Evolutionary conservation across 192 early-diverging fungal species (phyloP), one percentile per base, ranked within the genome.

Genomic region (Geosiphon pyriformis): DNA sequence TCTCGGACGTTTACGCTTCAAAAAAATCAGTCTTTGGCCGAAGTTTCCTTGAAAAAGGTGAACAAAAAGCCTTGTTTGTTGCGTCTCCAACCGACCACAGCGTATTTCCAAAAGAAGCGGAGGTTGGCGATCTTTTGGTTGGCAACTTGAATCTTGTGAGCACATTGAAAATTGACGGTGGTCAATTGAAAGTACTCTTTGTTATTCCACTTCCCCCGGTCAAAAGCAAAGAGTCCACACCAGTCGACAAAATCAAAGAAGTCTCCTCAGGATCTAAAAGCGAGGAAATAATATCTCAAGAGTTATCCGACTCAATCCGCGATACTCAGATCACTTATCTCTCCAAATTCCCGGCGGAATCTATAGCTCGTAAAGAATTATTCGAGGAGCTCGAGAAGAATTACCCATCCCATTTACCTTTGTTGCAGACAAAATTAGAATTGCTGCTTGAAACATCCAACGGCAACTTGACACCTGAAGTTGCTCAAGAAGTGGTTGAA

Each of bases 301-400:
- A 81, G 22, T 64, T 91, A 58, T 74, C 80, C 37, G 93, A 94
- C 61, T 85, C 84, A 15, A 72, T 94, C 33, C 79, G 92, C 23
- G 90, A 93, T 71, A 68, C 91, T 25, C 86, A 92, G 69, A 82
- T 98, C 32, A 73, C 85, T 2, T 85, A 85, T 76, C 64, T 97
- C 51, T 92, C 90, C 75, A 96, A 95, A 79, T 68, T 88, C 31
- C 74, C 76, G 11, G 77, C 80, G 1, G 84, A 83, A 27, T 83
- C 80, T 18, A 67, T 22, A 2, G 80, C 80, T 17, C 84, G 88
- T 33, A 72, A 76, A 46, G 72, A 75, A 25, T 48, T 91, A 30
- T 46, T 88, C 23, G 70, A 57, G 1, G 72, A 85, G 52, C 70
- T 98, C 7, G 87, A 94, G 56, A 55, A 69, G 15, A 81, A 84